Evolutionary conservation across 1,139 yeast species (phyloP), one percentile per base, ranked within the genome.

Genomic region (Taphrina wiesneri): DNA sequence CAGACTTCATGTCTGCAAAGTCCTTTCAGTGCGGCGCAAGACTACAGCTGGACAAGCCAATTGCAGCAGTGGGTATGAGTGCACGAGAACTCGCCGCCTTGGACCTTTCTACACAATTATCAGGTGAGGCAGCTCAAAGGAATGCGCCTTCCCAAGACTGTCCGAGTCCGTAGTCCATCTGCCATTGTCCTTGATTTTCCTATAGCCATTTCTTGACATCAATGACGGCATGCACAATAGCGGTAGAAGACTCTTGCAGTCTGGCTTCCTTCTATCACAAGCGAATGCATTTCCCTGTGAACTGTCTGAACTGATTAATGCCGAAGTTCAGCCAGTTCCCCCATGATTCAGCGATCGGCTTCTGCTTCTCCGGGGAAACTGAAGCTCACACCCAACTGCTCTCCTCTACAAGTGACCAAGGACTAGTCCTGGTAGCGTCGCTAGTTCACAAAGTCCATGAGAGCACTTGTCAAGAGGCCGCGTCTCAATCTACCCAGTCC

Each of bases 1-100:
- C 64, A 2, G 64, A 60, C 21, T 60, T 60, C 43, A 60, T 60
- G 64, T 51, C 64, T 41, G 64, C 64, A 36, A 60, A 60, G 52
- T 60, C 64, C 13, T 51, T 25, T 21, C 34, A 60, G 23, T 26
- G 47, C 17, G 64, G 64, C 15, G 64, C 64, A 4, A 51, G 21
- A 6, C 32, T 60, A 13, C 49, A 53, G 28, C 17, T 60, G 21
- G 64, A 60, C 47, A 41, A 34, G 19, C 64, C 64, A 25, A 36
- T 60, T 11, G 57, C 56, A 32, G 56, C 57, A 13, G 41, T 60
- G 3, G 64, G 64, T 0, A 51, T 60, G 64, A 39, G 52, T 30
- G 57, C 57, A 7, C 64, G 64, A 6, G 64, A 62, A 9, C n/a
- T 62, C 5, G 60, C 45, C 5, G 52, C 36, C 21, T 28, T 26